Evolutionary conservation across 306 rosid genomes (phyloP).

Genomic region (Medicago lupulina): DNA sequence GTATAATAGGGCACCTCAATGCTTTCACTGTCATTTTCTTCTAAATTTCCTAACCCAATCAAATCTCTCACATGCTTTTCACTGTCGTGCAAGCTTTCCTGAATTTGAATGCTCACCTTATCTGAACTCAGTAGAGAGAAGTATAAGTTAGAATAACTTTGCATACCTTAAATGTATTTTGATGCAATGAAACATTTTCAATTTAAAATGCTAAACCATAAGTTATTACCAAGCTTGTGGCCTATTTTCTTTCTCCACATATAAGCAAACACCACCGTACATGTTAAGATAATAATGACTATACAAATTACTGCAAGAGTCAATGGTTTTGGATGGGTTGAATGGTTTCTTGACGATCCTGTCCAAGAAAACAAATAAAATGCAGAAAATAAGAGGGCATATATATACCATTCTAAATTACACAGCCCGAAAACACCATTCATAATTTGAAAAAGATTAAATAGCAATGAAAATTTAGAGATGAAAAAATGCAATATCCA

Average conservation of each 20-base stretch:
- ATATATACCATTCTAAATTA: too few species aligned
- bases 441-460: too few species aligned
- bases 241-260: neutral
- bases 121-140: constrained; percentile 31
- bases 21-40: constrained; percentile 35
- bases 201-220: constrained; percentile 9
- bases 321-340: neutral
- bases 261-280: constrained; percentile 1
- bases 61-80: constrained; percentile 41
- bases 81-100: constrained; percentile 18
- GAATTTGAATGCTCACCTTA: constrained; percentile 3
- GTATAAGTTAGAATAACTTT: neutral
- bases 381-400: neutral
- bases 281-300: neutral
- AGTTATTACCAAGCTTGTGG: neutral
- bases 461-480: too few species aligned
- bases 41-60: constrained; percentile 37
- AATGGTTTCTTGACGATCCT: too few species aligned
- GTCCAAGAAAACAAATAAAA: neutral
- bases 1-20: constrained; percentile 46
- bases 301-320: constrained; percentile 1
- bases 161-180: neutral
- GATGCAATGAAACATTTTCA: neutral
- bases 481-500: too few species aligned
- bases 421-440: too few species aligned